A percentile compares a stretch with the other conserved stretches of the same genome.
Evolutionary conservation across 352 stramenopile species (phyloP).

Genomic region (Globisporangium apiculatum): DNA sequence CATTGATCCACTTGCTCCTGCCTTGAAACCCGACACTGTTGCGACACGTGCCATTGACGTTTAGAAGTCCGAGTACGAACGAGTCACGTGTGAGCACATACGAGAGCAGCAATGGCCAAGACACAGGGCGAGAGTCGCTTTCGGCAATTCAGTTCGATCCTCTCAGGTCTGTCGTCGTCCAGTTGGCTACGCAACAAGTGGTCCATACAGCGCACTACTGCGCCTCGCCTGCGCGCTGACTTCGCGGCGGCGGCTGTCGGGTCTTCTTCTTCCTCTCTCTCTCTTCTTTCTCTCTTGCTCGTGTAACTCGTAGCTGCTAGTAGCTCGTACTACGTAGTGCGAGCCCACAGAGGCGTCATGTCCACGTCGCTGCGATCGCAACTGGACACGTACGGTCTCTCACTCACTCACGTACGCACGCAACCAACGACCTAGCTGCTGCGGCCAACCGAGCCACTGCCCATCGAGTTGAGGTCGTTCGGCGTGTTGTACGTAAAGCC

Average conservation of each 20-base stretch:
- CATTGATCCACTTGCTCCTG: no score
- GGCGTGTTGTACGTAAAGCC: slow-evolving; percentile 88
- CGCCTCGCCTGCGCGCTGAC: not conserved
- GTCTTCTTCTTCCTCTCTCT: not conserved
- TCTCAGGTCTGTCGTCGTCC: no score
- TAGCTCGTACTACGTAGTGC: no score
- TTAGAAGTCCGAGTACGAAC: no score
- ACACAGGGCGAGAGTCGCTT: no score
- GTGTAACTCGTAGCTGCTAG: not conserved
- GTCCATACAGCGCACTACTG: slow-evolving; percentile 4
- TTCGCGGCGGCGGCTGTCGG: not conserved
- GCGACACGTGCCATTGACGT: no score
- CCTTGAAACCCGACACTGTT: no score
- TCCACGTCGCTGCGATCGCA: not conserved
- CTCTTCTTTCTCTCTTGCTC: not conserved
- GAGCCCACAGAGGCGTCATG: not conserved
- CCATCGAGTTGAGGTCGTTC: slow-evolving; percentile 76
- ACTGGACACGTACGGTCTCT: not conserved
- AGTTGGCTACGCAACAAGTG: no score
- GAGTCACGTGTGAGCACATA: no score
- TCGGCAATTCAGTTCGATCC: no score
- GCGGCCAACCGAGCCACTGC: slow-evolving; percentile 40
- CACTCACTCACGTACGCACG: not conserved
- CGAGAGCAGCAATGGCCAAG: no score
- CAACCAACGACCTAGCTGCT: slow-evolving; percentile 25